These are phyloP conservation scores for Raphidocelis subcapitata DNA, from an alignment of 139 green algal genomes.

Conservation along the genomic window DNA sequence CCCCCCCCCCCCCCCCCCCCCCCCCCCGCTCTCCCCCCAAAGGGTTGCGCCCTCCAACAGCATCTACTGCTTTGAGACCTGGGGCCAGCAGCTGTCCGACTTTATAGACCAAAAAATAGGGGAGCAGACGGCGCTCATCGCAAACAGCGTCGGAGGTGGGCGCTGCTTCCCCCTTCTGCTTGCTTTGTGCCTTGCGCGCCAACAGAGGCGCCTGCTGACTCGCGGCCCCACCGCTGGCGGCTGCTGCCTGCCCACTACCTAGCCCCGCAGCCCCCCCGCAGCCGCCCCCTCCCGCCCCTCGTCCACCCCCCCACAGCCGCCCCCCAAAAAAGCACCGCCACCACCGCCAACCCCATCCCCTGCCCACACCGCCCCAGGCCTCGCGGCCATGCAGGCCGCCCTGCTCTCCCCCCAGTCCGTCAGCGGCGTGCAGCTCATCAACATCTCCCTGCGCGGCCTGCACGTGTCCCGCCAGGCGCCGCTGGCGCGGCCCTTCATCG, in stretches of 20 bases:
- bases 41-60: slow-evolving; percentile 36
- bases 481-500: slow-evolving; percentile 66
- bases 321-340: no score
- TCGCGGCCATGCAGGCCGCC: slow-evolving; percentile 43
- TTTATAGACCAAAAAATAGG: slow-evolving; percentile 72
- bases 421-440: slow-evolving; percentile 70
- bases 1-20: no score
- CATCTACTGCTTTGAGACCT: slow-evolving; percentile 62
- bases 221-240: no score
- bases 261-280: no score
- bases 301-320: no score
- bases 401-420: slow-evolving; percentile 54
- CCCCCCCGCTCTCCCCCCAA: no score
- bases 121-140: slow-evolving; percentile 67
- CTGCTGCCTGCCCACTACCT: no score
- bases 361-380: slow-evolving; percentile 11
- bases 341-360: no score
- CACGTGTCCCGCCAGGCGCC: slow-evolving; percentile 61
- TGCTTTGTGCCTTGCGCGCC: no score
- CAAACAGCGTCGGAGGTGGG: slow-evolving; percentile 89
- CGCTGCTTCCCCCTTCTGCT: neutral
- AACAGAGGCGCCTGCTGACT: no score
- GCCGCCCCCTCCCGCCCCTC: no score
- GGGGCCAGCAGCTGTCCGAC: slow-evolving; percentile 73
- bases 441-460: slow-evolving; percentile 82